Base-by-base conservation (phyloP, 768 basidiomycete genomes). In the Leucogyrophana mollusca region DNA sequence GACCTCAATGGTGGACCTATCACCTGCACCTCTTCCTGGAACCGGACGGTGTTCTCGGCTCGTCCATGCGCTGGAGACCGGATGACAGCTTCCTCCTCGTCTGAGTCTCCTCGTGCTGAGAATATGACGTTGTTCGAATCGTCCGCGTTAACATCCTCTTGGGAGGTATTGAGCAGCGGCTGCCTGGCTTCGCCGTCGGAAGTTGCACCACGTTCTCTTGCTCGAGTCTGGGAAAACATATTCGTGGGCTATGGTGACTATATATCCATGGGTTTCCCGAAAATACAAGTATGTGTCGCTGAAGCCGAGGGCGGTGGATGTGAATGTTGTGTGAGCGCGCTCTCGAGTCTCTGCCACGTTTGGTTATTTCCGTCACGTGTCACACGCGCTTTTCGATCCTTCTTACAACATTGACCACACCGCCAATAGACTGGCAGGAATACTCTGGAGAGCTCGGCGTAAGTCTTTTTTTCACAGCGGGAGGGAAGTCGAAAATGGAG, bases 1-100 rank as follows among this genome's bases (percentile, higher is more conserved):
- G 89, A 93, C 61, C 81, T 76, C 30, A 91, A 67, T 4, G 85
- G 73, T 0, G 83, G 85, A 4, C 74, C 77, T 56, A 87, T 82
- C 35, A 86, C 75, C 50, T 85, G 80, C 1, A 86, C 82, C 27
- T 83, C 76, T 41, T 90, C 84, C 49, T 78, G 69, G 58, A 89
- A 88, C 35, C 82, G 73, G 33, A 89, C 85, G 8, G 63, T 66
- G 25, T 78, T 76, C 21, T 72, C 70, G 16, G 68, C 57, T 39
- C 68, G 68, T 17, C 61, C 59, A 3, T 66, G 62, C 49, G 69
- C 61, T 10, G 61, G 53, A 8, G 61, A 54, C 17, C 55, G 64
- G 17, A 68, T 49, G 13, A 67, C 64, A 9, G 59, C 70, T 16
- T 59, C 64, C 47, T 71, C 67, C 17, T 80, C 80, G n/a, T 74